phyloP scores from a whole-genome alignment of 2,329 filamentous ascomycete species.

The Colletotrichum limetticola region DNA sequence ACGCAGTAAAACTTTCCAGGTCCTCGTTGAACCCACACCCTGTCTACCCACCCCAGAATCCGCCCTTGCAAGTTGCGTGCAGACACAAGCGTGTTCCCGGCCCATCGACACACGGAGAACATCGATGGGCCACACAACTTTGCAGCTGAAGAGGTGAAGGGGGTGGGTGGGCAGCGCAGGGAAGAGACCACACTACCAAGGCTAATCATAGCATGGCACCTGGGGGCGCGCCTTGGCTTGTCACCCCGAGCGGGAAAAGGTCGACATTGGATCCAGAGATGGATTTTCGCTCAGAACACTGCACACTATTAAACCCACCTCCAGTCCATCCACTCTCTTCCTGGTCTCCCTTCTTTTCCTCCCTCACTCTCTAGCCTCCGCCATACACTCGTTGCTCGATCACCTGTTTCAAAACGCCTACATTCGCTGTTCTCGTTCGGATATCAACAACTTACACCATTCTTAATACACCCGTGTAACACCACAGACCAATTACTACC shows the following conservation, averaged over 20 bases:
- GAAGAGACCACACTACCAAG: constrained; percentile 14
- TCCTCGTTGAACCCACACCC: constrained; percentile 18
- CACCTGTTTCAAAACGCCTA: constrained; percentile 25
- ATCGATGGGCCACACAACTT: neutral
- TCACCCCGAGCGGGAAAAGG: constrained; percentile 24
- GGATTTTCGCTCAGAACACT: constrained; percentile 4
- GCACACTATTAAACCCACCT: constrained; percentile 32
- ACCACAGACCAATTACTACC: constrained; percentile 39
- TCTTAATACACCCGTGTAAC: constrained; percentile 37
- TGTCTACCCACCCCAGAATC: neutral
- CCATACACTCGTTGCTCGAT: constrained; percentile 29
- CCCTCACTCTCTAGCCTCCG: constrained; percentile 23
- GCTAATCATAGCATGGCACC: constrained; percentile 34
- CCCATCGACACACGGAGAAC: constrained; percentile 18
- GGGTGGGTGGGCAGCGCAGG: neutral
- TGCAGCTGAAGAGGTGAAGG: neutral
- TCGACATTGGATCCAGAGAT: constrained; percentile 25
- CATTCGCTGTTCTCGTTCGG: constrained; percentile 25
- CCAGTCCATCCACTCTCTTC: constrained; percentile 14
- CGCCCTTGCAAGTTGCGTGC: constrained; percentile 15
- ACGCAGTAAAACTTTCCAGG: constrained; percentile 6
- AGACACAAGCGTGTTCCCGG: constrained; percentile 12
- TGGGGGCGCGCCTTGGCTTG: constrained; percentile 27
- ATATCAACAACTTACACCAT: constrained; percentile 15
- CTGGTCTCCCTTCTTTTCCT: neutral